These are phyloP conservation scores for Exidia glandulosa DNA, from an alignment of 768 basidiomycete genomes.

Conservation along the genomic window DNA sequence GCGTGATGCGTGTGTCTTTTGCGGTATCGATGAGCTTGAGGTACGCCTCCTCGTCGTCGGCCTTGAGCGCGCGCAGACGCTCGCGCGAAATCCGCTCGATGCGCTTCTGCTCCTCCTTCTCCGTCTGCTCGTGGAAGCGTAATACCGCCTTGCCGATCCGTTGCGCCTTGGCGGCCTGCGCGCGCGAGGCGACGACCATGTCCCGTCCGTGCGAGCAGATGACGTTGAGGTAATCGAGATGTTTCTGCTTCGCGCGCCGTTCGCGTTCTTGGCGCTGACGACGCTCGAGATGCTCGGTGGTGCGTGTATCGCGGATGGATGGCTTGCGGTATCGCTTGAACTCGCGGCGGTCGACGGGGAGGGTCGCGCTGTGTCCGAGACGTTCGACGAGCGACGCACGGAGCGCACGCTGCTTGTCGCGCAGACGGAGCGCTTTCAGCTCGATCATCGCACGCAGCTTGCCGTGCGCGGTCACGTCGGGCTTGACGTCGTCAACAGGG, in stretches of 20 bases:
- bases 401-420: constrained; percentile 85
- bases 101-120: constrained; percentile 96
- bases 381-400: constrained; percentile 79
- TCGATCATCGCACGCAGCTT: constrained; percentile 89
- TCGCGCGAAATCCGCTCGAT: constrained; percentile 95
- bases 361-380: constrained; percentile 78
- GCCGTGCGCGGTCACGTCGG: constrained; percentile 40
- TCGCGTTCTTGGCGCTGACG: constrained; percentile 89
- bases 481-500: constrained; percentile 26
- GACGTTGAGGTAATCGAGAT: constrained; percentile 82
- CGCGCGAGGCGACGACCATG: constrained; percentile 46
- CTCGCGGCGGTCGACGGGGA: constrained; percentile 84
- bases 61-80: constrained; percentile 93
- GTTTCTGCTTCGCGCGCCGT: constrained; percentile 89
- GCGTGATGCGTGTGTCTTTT: constrained; percentile 97
- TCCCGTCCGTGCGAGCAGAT: constrained; percentile 79
- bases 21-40: constrained; percentile 98
- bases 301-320: constrained; percentile 76
- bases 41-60: constrained; percentile 99
- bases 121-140: constrained; percentile 77
- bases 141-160: constrained; percentile 69
- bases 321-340: constrained; percentile 84
- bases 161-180: constrained; percentile 41
- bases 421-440: constrained; percentile 76
- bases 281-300: constrained; percentile 81